Base-by-base conservation (phyloP, 305 asterid genomes). In the Solanum hybrid region DNA sequence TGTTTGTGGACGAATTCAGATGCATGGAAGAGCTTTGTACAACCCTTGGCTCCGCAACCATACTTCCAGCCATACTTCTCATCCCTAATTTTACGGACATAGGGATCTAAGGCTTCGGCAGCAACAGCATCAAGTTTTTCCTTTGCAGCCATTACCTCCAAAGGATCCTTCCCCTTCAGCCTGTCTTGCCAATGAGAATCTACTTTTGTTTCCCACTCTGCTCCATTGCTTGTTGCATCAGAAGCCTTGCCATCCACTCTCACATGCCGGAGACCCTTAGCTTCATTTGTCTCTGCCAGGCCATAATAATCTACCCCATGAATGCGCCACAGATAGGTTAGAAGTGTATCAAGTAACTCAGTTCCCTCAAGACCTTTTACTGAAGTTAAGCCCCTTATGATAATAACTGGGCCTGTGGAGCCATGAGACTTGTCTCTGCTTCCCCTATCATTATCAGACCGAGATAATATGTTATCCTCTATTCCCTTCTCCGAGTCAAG, bases 31-130 rank as follows among this genome's bases (percentile, higher is more conserved):
- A 98, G 98, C 93, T 98, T 98, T 27, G 99, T 98, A 88, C 99
- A 98, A 85, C 99, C 99, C 94, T 98, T 98, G 81, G 99, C 99
- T 91, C 99, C 99, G 93, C 99, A 98, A 81, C 99, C 99, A 94
- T 97, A 98, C 94, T 98, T 98, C 99, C 99, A 97, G 26, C 99
- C 99, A 90, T 98, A 98, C 94, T 98, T 98, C 94, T 98, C 99
- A 93, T 98, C 99, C 95, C 98, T 96, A 91, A 98, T 98, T 90
- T 98, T 97, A 90, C 99, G 98, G 77, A 98, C 98, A 92, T 90
- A 90, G n/a, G 99, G 99, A 86, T 98, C 99, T 90, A 98, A 94
- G 24, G 94, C 98, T 95, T 97, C 99, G 61, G 93, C 93, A 29
- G 98, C 98, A 36, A 96, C 93, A 4, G 98, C 98, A 93, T 97